Base-by-base conservation (phyloP, 139 green algal species). In the Axilococcus clingmanii region DNA sequence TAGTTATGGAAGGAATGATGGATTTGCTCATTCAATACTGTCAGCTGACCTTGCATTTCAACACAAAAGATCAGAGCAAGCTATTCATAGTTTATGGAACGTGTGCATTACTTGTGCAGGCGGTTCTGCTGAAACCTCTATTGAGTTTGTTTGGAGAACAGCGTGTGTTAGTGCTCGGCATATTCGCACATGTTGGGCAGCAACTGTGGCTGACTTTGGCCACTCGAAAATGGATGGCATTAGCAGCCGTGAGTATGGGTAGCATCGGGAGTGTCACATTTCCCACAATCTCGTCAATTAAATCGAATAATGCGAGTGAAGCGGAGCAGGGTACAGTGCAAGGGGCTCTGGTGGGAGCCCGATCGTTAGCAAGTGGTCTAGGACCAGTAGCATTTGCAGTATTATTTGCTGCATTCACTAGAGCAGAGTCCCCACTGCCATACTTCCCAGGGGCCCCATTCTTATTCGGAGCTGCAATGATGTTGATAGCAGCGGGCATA, bases 11-110 rank as follows among this genome's bases (percentile, higher is more conserved):
- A 46, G 74, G 71, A 6, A n/a, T 81, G 43, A 63, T 78, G 24
- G 81, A 86, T 52, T 61, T 87, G 43, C 51, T 91, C 19, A 52
- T 82, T 9, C 82, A 93, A 65, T 93, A 91, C 67, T 65, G 91
- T 16, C 80, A 93, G 69, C 51, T 88, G 5, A 73, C 72, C 32
- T 49, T 89, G 29, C 67, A 65, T 25, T 89, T 84, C 65, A 73
- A 47, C n/a, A 79, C 74, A 4, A 37, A 45, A 4, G 82, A 91
- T 48, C 28, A 34, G 72, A 61, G 59, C 0, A 33, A 71, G 5
- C 40, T 93, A 58, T 75, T 88, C 11, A 63, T 75, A 14, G 41
- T 88, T 4, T 55, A 72, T 30, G 80, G 82, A 1, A 45, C 48
- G 12, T 58, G 56, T 7, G 76, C 81, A 19, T 66, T 93, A 29